Conservation (phyloP, 1,284 basidiomycete species). For the Moesziomyces antarcticus region DNA sequence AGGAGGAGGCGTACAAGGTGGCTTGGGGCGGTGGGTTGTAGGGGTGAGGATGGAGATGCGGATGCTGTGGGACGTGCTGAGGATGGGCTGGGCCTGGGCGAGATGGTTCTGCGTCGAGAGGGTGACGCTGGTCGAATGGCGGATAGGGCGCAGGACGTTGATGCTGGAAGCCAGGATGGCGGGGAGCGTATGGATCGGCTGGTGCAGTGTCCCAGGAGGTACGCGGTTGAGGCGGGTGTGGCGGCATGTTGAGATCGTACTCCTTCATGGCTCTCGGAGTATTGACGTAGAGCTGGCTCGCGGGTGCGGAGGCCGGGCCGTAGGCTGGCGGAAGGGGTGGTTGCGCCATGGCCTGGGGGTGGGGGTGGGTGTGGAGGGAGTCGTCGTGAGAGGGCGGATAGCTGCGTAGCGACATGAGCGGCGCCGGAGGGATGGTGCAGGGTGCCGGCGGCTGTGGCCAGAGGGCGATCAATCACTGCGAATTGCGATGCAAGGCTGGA, state of each 20-base stretch:
- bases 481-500: too few relatives aligned
- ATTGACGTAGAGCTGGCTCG: constrained; percentile 19
- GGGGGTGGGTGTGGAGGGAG: constrained; percentile 1
- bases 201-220: constrained; percentile 14
- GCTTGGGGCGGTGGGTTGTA: constrained; percentile 12
- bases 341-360: constrained; percentile 24
- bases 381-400: constrained; percentile 2
- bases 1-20: constrained; percentile 22
- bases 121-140: constrained; percentile 21
- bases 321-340: constrained; percentile 19
- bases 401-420: constrained; percentile 7
- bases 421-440: too few relatives aligned
- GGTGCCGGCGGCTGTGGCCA: too few relatives aligned
- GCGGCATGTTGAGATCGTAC: constrained; percentile 19
- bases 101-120: constrained; percentile 19
- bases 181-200: constrained; percentile 21
- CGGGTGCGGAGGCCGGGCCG: constrained; percentile 11
- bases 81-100: constrained; percentile 10
- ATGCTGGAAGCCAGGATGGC: constrained; percentile 15
- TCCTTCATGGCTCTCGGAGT: constrained; percentile 32
- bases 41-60: constrained; percentile 31
- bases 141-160: constrained; percentile 22
- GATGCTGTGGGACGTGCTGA: constrained; percentile 26
- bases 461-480: too few relatives aligned
- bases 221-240: constrained; percentile 5